Evolutionary conservation across 163 green algal species (phyloP), one percentile per base, ranked within the genome.

Genomic region (Scenedesmus sp.): DNA sequence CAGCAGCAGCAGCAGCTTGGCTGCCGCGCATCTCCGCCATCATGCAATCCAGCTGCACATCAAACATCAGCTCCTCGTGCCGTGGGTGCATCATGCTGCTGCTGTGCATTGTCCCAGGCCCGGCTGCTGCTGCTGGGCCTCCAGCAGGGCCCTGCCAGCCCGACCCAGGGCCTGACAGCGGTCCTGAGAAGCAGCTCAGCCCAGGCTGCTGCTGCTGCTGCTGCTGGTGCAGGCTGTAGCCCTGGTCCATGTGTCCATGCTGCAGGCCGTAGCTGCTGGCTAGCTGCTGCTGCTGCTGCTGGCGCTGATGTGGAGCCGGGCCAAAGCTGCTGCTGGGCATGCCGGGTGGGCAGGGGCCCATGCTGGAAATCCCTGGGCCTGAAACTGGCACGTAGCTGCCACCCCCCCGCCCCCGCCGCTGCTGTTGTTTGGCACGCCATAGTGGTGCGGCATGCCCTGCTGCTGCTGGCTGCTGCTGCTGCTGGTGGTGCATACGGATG

Each of bases 401-500:
- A 33, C 59, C 59, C 22, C 22, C 65, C 65, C 9, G 30, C 30
- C 65, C 10, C n/a, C 49, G 46, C 79, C 65, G 78, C n/a, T 56
- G 79, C 79, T 84, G 79, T 9, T 53, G 42, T 24, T 65, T 6
- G 15, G 53, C 53, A 65, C 7, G 79, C 22, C 59, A 72, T 76
- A 30, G 30, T 76, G 65, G 73, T 79, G 53, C 10, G 16, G 51
- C 49, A 37, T 76, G 82, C 49, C 53, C n/a, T 68, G 81, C 81
- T 86, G 81, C 70, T 87, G 81, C 33, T 73, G 22, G n/a, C 18
- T 84, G 80, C 24, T 76, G 82, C 73, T 88, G 51, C 51, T 88
- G 83, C 56, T n/a, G n/a, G n/a, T n/a, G 16, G 83, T 56, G 73
- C 12, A n/a, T 51, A 82, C 13, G 73, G 73, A 20, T 30, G 33